Evolutionary conservation across 371 early-diverging fungal species (phyloP), one percentile per base, ranked within the genome.

Genomic region (Mucor lusitanicus): DNA sequence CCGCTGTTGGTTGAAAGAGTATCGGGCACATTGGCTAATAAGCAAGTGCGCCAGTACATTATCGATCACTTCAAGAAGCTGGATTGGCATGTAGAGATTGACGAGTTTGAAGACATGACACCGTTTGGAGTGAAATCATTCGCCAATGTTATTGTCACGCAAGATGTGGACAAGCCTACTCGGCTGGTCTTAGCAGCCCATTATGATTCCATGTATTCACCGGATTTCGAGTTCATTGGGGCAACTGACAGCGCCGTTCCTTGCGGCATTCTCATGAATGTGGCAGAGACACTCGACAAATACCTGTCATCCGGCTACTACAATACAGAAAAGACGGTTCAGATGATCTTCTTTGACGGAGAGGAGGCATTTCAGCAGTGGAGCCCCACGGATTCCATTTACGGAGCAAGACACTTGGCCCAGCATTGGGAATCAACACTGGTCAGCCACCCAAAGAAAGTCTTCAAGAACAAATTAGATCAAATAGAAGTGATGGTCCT

Each of bases 261-360:
- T 0, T 94, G 97, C 78, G 98, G 94, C 0, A 86, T 98, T 35
- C 80, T 98, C 63, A 77, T 98, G 68, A 91, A 95, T 60, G 59
- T 97, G 28, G 98, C 96, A 4, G 81, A 73, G 8, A 82, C 84
- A 4, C 25, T 76, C 44, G 65, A 75, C 42, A 48, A 60, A 44
- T 25, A 67, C 1, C 35, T 64, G 23, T 59, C 62, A 12, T 53
- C 40, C 48, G 30, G 61, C 59, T 61, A 50, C 33, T 40, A 30
- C 62, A 64, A 71, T 21, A 53, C 71, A 21, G 85, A 88, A 15
- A 80, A 87, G 17, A 92, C 93, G 0, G 28, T 97, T 33, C 96
- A 98, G 72, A 60, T 98, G 39, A 85, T 98, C 19, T 98, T 98
- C 69, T 98, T 98, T 71, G 99, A 98, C 76, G 99, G 99, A 25